A percentile compares a stretch with the other conserved stretches of the same genome.
These are phyloP conservation scores for Amanita molliuscula DNA, from an alignment of 768 basidiomycete species.

Conservation along the genomic window DNA sequence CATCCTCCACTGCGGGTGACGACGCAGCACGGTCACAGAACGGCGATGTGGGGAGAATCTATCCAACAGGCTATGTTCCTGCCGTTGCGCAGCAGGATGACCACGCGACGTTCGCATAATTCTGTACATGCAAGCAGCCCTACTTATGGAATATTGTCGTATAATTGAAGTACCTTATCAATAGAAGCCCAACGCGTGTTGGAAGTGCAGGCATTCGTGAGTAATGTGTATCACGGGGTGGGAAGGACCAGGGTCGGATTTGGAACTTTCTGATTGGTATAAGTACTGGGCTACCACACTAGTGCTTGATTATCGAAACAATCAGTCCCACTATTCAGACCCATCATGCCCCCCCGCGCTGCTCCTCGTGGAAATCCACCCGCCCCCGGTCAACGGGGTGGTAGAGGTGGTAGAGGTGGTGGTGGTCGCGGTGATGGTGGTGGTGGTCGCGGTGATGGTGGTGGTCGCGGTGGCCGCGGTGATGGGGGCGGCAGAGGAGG, in stretches of 20 bases:
- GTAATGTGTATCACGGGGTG: background rate
- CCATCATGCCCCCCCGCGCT: constrained; percentile 10
- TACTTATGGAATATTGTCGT: background rate
- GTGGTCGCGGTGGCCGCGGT: constrained; percentile 2
- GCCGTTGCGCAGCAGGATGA: background rate
- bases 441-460: constrained; percentile 1
- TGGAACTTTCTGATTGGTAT: background rate
- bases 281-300: background rate
- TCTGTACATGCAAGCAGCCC: background rate
- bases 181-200: background rate
- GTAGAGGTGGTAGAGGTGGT: constrained; percentile 1
- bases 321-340: background rate
- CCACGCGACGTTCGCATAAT: background rate
- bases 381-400: background rate
- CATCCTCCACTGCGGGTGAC: background rate
- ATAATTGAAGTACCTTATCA: background rate
- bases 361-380: constrained; percentile 7
- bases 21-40: background rate
- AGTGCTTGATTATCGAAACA: background rate
- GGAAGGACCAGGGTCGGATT: background rate
- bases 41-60: background rate
- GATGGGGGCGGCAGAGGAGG: no score
- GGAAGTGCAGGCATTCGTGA: background rate
- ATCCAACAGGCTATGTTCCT: constrained; percentile 4
- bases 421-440: background rate